Base-by-base conservation (phyloP, 306 rosid species). In the Pterocarpus macrocarpus region DNA sequence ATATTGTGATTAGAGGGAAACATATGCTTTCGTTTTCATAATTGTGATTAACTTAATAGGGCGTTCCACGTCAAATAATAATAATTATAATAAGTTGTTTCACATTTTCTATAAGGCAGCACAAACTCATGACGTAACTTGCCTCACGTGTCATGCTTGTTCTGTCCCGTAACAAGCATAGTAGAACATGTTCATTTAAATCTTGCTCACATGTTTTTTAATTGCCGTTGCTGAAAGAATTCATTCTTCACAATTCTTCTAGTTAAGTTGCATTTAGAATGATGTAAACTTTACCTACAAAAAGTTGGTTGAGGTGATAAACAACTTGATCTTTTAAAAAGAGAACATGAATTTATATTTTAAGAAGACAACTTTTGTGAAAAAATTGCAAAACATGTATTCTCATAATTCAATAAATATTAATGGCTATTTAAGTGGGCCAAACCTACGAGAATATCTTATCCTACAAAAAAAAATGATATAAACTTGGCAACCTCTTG, bases 101-200 rank as follows among this genome's bases (percentile, higher is more conserved):
- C 49, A 50, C 76, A 52, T 50, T 71, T 33, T 33, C 61, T 3
- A 50, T 1, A 28, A 50, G 43, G 56, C 9, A 15, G 16, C 16
- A 47, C 9, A 49, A 14, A 22, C 45, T 30, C n/a, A 30, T 71
- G 63, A 71, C 53, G 73, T 69, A 49, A 50, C 75, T 15, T 34
- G 64, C 22, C n/a, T 52, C 61, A 38, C 22, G 64, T 71, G 63
- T 71, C 35, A 34, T 71, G 76, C 64, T 53, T 53, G 64, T 8
- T 34, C 58, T 71, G 50, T 53, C 76, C 64, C 76, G 16, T n/a
- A 53, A 71, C 49, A 71, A 52, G 47, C 76, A n/a, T 35, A 32
- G 50, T 64, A 71, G 7, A 34, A 71, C 64, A 52, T 71, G 76
- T 71, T 52, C 64, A 15, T 71, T 53, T 71, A 9, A 34, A 71